Evolutionary conservation across 257 asterid genomes (phyloP).

Genomic region (Jasminum sambac): DNA sequence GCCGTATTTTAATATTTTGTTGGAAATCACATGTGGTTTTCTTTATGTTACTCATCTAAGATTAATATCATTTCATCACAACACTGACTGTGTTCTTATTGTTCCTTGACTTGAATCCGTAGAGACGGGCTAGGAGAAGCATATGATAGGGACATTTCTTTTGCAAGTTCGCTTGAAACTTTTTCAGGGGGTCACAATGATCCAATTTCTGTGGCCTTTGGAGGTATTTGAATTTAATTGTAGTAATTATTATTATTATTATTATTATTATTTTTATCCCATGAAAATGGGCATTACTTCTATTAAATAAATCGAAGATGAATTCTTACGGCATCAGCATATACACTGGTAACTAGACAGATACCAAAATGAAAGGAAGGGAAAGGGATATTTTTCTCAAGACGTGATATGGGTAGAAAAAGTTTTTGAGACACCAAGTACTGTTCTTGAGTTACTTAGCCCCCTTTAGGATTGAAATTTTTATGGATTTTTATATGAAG

Average conservation of each 20-base stretch:
- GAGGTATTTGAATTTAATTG: slow-evolving; percentile 54
- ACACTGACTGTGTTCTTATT: not conserved
- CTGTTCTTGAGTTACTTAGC: not conserved
- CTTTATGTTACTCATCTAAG: not conserved
- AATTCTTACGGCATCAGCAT: not conserved
- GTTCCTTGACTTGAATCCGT: slow-evolving; percentile 36
- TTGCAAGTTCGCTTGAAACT: slow-evolving; percentile 80
- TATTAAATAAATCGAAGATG: not conserved
- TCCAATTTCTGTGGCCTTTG: slow-evolving; percentile 75
- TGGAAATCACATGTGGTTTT: slow-evolving; percentile 7
- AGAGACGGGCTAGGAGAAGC: slow-evolving; percentile 99
- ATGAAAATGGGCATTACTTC: not conserved
- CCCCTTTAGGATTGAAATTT: no score
- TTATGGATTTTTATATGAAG: no score
- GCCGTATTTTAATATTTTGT: slow-evolving; percentile 1
- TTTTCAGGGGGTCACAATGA: slow-evolving; percentile 90
- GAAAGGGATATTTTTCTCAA: not conserved
- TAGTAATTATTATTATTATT: no score
- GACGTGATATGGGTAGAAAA: not conserved
- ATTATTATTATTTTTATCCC: slow-evolving; percentile 19
- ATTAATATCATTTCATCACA: slow-evolving; percentile 13
- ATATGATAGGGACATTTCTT: slow-evolving; percentile 83
- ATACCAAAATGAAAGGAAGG: no score
- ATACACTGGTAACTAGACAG: no score
- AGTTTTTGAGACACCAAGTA: not conserved